phyloP scores from a whole-genome alignment of 2,329 filamentous ascomycete species.

The Colletotrichum abscissum region DNA sequence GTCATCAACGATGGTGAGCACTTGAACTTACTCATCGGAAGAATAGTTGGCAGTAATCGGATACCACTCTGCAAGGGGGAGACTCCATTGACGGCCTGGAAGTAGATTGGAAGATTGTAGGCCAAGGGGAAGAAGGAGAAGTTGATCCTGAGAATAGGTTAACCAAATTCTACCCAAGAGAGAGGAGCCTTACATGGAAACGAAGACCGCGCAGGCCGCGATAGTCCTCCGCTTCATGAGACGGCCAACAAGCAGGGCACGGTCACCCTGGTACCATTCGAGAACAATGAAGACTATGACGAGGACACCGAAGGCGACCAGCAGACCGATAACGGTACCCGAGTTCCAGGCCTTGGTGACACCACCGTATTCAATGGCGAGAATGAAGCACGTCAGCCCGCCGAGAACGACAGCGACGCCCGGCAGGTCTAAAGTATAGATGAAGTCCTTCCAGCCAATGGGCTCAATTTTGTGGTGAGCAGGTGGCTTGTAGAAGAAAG shows the following conservation, averaged over 20 bases:
- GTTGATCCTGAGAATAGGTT: slow-evolving; percentile 39
- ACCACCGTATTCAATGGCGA: slow-evolving; percentile 60
- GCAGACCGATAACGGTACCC: slow-evolving; percentile 53
- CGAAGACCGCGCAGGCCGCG: slow-evolving; percentile 41
- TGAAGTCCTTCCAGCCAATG: slow-evolving; percentile 39
- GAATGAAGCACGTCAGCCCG: slow-evolving; percentile 55
- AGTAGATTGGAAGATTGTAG: slow-evolving; percentile 58
- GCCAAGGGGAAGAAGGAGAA: slow-evolving; percentile 53
- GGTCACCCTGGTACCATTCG: slow-evolving; percentile 55
- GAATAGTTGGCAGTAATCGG: too few species aligned
- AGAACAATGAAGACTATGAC: slow-evolving; percentile 49
- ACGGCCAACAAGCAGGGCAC: slow-evolving; percentile 55
- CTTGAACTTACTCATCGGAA: slow-evolving; percentile 36
- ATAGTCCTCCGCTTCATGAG: slow-evolving; percentile 55
- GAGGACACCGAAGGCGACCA: slow-evolving; percentile 42
- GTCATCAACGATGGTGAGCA: too few species aligned
- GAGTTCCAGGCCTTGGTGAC: slow-evolving; percentile 55
- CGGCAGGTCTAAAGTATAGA: slow-evolving; percentile 44
- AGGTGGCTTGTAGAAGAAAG: slow-evolving; percentile 36
- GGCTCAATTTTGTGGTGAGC: slow-evolving; percentile 36
- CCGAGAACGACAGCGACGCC: slow-evolving; percentile 58
- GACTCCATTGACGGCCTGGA: slow-evolving; percentile 44
- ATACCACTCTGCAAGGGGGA: too few species aligned
- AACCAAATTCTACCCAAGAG: too few species aligned
- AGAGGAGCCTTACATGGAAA: too few species aligned